Conservation (phyloP, 805 yeast genomes). For the Metschnikowia peoriensis region DNA sequence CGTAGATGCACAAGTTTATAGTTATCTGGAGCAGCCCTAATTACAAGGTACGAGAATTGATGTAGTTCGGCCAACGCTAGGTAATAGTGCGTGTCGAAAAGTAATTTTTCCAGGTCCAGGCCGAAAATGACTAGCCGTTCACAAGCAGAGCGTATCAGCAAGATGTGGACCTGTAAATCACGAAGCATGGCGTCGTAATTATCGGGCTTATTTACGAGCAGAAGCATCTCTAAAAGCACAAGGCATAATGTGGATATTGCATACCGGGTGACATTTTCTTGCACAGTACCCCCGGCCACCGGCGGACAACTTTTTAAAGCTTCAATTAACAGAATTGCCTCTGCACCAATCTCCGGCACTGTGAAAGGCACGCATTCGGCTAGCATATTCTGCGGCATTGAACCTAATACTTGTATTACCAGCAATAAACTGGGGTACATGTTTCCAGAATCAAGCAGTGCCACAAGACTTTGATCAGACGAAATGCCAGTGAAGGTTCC, state of each 20-base stretch:
- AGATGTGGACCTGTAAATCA: slow-evolving; percentile 6
- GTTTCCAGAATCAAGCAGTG: slow-evolving; percentile 5
- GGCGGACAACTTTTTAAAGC: slow-evolving; percentile 1
- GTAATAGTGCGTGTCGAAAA: slow-evolving; percentile 8
- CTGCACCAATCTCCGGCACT: slow-evolving; percentile 4
- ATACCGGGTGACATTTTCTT: slow-evolving; percentile 1
- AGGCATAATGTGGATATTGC: slow-evolving; percentile 10
- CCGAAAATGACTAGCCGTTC: slow-evolving; percentile 2
- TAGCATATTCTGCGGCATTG: not conserved
- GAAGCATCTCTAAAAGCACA: slow-evolving; percentile 4
- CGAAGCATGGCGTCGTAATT: slow-evolving; percentile 1
- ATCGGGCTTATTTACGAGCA: not conserved
- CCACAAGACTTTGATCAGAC: not conserved
- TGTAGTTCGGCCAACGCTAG: slow-evolving; percentile 16
- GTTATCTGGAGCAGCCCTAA: slow-evolving; percentile 1
- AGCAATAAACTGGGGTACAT: slow-evolving; percentile 4
- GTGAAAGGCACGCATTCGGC: slow-evolving; percentile 9
- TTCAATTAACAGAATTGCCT: not conserved
- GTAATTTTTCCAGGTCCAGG: not conserved
- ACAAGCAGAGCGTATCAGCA: slow-evolving; percentile 8
- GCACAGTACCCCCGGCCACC: not conserved
- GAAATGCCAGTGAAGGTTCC: not conserved
- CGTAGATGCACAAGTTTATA: slow-evolving; percentile 10
- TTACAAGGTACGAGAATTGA: slow-evolving; percentile 10
- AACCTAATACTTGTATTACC: slow-evolving; percentile 2